phyloP scores from a whole-genome alignment of 2,329 filamentous ascomycete genomes.

The Penicillium sp. region DNA sequence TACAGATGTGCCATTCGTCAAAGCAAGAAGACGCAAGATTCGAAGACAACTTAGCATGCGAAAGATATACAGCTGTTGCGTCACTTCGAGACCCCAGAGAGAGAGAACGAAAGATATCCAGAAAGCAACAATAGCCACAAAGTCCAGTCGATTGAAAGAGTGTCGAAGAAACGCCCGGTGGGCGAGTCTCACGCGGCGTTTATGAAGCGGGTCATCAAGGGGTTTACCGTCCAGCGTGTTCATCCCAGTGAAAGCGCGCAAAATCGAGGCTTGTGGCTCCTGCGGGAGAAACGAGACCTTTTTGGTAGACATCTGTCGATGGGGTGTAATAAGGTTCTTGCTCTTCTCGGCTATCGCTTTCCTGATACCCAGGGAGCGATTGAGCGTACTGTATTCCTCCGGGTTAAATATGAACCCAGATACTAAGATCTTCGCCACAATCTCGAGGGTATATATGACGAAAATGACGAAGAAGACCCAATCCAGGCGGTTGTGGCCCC shows the following conservation, averaged over 20 bases:
- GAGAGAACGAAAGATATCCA: constrained; percentile 83
- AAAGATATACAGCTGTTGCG: constrained; percentile 77
- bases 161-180: constrained; percentile 89
- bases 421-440: constrained; percentile 78
- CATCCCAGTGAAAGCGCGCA: constrained; percentile 70
- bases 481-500: constrained; percentile 65
- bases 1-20: constrained; percentile 90
- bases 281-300: constrained; percentile 43
- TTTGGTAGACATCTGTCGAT: constrained; percentile 65
- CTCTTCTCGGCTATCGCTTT: constrained; percentile 73
- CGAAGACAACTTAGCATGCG: constrained; percentile 94
- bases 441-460: constrained; percentile 81
- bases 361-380: constrained; percentile 68
- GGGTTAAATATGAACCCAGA: constrained; percentile 92
- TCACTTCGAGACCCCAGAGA: constrained; percentile 63
- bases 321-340: constrained; percentile 72
- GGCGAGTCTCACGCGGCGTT: constrained; percentile 79
- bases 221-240: constrained; percentile 58
- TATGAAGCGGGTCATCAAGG: constrained; percentile 63
- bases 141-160: constrained; percentile 92
- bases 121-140: constrained; percentile 88
- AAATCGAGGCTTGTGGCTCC: constrained; percentile 52
- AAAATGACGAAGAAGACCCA: constrained; percentile 80
- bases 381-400: constrained; percentile 84
- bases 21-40: constrained; percentile 80